Base-by-base conservation (phyloP, 805 yeast species). In the Suhomyces sp. region DNA sequence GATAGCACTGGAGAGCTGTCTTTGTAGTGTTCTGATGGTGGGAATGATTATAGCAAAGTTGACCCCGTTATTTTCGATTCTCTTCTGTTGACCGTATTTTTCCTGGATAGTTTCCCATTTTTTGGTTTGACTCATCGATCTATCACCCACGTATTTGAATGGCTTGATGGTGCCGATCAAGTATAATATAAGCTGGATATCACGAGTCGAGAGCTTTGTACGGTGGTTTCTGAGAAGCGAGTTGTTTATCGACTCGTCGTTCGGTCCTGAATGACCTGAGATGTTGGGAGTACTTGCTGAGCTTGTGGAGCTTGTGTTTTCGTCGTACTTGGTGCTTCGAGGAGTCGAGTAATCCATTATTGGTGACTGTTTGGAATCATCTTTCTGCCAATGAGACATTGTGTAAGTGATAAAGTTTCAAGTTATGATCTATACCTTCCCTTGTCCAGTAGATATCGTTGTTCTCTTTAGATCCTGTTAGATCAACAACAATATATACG, bases 71-170 rank as follows among this genome's bases (percentile, higher is more conserved):
- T 26, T 31, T 5, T 24, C 29, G 14, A 19, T 27, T 16, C 35
- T 17, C 35, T 56, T 56, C 19, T 37, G 34, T 12, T 48, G 46
- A 14, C 50, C 49, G 34, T 48, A 60, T 29, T 44, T 44, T 12
- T 33, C 40, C 37, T 62, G 66, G 25, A 63, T 59, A 14, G 54
- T 32, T 36, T 57, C 60, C 68, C 68, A 63, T 39, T 63, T 63
- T 36, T 50, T 52, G 9, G 65, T 59, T 40, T 63, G 68, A 20
- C 54, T 48, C 17, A 56, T 35, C 11, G 53, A 46, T 22, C 66
- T 40, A 33, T 63, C 63, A 6, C 68, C 68, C 15, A 60, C 51
- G 37, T 61, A 63, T 38, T 62, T 61, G 47, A 63, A 63, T 3
- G 68, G 68, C 35, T 60, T 61, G 21, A 59, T 49, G 18, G 50